phyloP scores from a whole-genome alignment of 192 early-diverging fungal species.

The Diversispora epigaea region DNA sequence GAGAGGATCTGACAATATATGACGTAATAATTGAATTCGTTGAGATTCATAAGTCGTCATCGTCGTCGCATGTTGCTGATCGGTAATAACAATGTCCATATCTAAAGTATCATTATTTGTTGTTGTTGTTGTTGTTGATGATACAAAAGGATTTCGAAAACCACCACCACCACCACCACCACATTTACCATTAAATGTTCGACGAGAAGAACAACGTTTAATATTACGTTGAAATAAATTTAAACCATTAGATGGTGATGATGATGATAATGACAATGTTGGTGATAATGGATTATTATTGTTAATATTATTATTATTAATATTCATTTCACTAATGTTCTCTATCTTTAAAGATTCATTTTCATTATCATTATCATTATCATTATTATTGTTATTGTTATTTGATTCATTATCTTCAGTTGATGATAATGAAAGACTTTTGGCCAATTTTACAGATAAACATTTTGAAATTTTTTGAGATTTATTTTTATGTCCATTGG shows the following conservation, averaged over 20 bases:
- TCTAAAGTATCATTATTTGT: background rate
- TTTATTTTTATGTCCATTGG: conserved; percentile 2
- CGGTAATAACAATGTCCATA: background rate
- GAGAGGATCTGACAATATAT: conserved; percentile 10
- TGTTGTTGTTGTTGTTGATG: too few relatives aligned
- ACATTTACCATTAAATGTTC: background rate
- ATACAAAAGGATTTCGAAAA: too few relatives aligned
- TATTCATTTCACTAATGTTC: too few relatives aligned
- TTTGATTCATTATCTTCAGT: background rate
- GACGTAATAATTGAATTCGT: conserved; percentile 9
- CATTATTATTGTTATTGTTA: background rate
- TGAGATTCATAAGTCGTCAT: background rate
- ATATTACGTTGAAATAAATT: conserved; percentile 5
- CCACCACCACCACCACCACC: too few relatives aligned
- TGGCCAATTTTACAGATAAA: conserved; percentile 2
- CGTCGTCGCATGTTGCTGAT: too few relatives aligned
- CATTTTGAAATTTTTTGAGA: conserved; percentile 4
- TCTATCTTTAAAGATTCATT: too few relatives aligned
- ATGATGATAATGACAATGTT: too few relatives aligned
- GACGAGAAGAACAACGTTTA: background rate
- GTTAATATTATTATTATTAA: too few relatives aligned
- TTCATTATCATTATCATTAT: too few relatives aligned
- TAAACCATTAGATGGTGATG: background rate
- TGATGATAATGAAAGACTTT: conserved; percentile 4
- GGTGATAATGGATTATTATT: too few relatives aligned